Base-by-base conservation (phyloP, 1,139 yeast species). In the Sugiyamaella neomexicana region DNA sequence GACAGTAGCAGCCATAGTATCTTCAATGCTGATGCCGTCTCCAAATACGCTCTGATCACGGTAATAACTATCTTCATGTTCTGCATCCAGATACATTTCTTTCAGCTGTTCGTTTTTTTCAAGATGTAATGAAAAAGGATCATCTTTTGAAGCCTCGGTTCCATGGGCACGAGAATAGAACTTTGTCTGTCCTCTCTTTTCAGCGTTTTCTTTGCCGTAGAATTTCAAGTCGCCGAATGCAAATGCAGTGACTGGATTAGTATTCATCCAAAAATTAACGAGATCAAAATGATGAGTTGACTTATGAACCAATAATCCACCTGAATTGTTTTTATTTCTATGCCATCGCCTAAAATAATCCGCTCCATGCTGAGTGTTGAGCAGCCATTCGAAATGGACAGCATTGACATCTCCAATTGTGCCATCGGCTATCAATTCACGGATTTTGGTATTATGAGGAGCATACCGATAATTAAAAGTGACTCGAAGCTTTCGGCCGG, bases 391-490 rank as follows among this genome's bases (percentile, higher is more conserved):
- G 48, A 57, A 57, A 40, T 57, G 60, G 16, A 57, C 60, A 15
- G 59, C 58, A 40, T 46, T 57, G 1, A 56, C 57, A 25, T 55
- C 36, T n/a, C 60, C 60, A 52, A 57, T 57, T 8, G 51, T 43
- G 7, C 57, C 60, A 25, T 52, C 57, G 20, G 55, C 57, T 23
- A 57, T 52, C 36, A 57, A 43, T 40, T 57, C 59, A 31, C 56
- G 50, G 23, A 57, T 50, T 38, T 57, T 57, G 7, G 60, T 57
- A 48, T 57, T 57, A 44, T 57, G 60, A 10, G 60, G 60, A 27
- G 60, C 60, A 48, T 57, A 57, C 16, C 60, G 46, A 52, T 57
- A 57, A 37, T 57, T 57, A 53, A 57, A 57, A 17, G 59, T 57
- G 12, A 57, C 60, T 25, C 60, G 29, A 12, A 57, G 52, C 32